Evolutionary conservation across 805 yeast genomes (phyloP).

Genomic region (Hermanozyma aechmeae): DNA sequence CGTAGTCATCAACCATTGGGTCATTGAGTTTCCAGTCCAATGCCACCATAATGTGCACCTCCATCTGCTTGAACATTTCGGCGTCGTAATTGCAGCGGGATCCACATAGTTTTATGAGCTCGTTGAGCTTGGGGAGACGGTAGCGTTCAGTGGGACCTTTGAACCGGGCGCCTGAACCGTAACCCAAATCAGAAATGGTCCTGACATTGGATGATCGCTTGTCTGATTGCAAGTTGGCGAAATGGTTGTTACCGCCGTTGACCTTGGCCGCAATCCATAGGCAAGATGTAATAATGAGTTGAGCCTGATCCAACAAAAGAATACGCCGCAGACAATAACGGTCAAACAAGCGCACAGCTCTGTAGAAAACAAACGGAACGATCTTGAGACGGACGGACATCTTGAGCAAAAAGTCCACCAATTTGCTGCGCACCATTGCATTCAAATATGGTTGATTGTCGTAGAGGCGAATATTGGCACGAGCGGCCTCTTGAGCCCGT

Average conservation of each 20-base stretch:
- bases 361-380: conserved; percentile 58
- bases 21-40: conserved; percentile 66
- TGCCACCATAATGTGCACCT: conserved; percentile 59
- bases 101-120: conserved; percentile 66
- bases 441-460: conserved; percentile 83
- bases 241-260: conserved; percentile 67
- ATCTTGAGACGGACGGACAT: conserved; percentile 53
- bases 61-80: conserved; percentile 57
- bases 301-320: conserved; percentile 78
- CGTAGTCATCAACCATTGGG: conserved; percentile 39
- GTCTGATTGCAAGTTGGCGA: conserved; percentile 30
- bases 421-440: conserved; percentile 60
- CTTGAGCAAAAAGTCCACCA: conserved; percentile 77
- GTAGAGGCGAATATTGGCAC: conserved; percentile 49
- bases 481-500: conserved; percentile 22
- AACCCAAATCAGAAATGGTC: conserved; percentile 30
- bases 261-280: conserved; percentile 88
- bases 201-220: conserved; percentile 8
- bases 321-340: conserved; percentile 85
- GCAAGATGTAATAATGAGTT: conserved; percentile 84
- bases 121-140: conserved; percentile 64
- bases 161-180: conserved; percentile 48
- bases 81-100: conserved; percentile 42
- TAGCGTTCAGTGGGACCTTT: conserved; percentile 66
- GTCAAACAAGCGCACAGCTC: conserved; percentile 71